phyloP scores from a whole-genome alignment of 2,329 filamentous ascomycete species.

The Neocucurbitaria cava region DNA sequence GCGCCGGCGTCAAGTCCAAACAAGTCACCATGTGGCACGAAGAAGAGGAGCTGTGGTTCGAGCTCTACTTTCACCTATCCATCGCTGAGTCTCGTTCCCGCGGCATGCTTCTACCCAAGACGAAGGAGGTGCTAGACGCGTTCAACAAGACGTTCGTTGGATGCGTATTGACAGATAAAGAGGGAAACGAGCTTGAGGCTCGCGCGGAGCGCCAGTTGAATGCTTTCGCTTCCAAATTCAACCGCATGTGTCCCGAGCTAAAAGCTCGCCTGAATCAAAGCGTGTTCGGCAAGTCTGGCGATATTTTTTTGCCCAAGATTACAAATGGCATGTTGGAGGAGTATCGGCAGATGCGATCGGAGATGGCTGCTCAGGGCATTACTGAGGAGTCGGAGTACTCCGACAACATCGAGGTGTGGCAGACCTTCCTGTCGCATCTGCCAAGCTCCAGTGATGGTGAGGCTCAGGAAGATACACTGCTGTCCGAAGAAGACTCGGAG shows the following conservation, averaged over 20 bases:
- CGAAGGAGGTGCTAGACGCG: slow-evolving; percentile 3
- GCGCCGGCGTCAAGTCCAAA: slow-evolving; percentile 25
- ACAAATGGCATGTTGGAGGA: slow-evolving; percentile 11
- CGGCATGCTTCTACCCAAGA: slow-evolving; percentile 14
- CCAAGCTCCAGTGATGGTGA: not conserved
- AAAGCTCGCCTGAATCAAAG: slow-evolving; percentile 2
- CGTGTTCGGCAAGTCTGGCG: slow-evolving; percentile 10
- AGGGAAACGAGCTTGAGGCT: slow-evolving; percentile 2
- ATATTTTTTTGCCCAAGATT: slow-evolving; percentile 16
- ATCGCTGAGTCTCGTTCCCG: slow-evolving; percentile 15
- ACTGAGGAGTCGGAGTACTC: slow-evolving; percentile 1
- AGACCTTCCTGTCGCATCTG: slow-evolving; percentile 4
- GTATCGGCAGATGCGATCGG: slow-evolving; percentile 12
- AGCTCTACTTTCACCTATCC: slow-evolving; percentile 25
- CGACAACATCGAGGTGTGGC: slow-evolving; percentile 11
- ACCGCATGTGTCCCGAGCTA: slow-evolving; percentile 14
- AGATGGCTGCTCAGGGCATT: slow-evolving; percentile 5
- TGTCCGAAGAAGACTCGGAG: not conserved
- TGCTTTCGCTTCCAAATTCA: slow-evolving; percentile 24
- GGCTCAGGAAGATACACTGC: not conserved
- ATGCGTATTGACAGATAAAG: slow-evolving; percentile 1
- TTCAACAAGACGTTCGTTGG: slow-evolving; percentile 28
- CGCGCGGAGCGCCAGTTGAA: slow-evolving; percentile 8
- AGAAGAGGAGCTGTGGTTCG: slow-evolving; percentile 25
- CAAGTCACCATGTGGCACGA: slow-evolving; percentile 19